Conservation (phyloP, 2,329 filamentous ascomycete genomes). For the Didymella exigua region DNA sequence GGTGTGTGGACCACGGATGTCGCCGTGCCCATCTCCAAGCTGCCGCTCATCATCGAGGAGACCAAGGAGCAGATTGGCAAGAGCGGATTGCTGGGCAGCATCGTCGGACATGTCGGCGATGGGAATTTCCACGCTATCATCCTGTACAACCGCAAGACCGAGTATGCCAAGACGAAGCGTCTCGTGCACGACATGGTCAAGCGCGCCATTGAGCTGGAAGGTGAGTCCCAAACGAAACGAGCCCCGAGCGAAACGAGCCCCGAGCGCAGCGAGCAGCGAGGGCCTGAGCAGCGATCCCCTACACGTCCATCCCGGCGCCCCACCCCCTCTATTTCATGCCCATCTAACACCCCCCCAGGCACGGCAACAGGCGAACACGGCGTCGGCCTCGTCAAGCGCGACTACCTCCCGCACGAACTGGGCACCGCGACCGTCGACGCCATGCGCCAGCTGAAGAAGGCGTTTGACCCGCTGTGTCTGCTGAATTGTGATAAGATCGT, state of each 20-base stretch:
- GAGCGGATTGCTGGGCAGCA: conserved; percentile 67
- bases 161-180: conserved; percentile 69
- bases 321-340: too few relatives aligned
- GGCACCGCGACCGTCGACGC: conserved; percentile 75
- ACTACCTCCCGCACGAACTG: conserved; percentile 80
- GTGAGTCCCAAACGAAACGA: too few relatives aligned
- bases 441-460: conserved; percentile 85
- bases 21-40: conserved; percentile 72
- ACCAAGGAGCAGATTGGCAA: conserved; percentile 70
- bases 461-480: conserved; percentile 75
- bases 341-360: conserved; percentile 41
- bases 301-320: too few relatives aligned
- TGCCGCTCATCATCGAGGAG: conserved; percentile 77
- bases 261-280: background rate
- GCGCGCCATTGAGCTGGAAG: conserved; percentile 81
- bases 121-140: conserved; percentile 75
- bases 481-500: conserved; percentile 70
- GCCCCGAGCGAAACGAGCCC: too few relatives aligned
- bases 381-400: conserved; percentile 81
- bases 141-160: conserved; percentile 66
- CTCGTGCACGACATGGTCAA: conserved; percentile 86
- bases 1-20: conserved; percentile 83
- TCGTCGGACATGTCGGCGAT: conserved; percentile 76
- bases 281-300: too few relatives aligned
- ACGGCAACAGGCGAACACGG: conserved; percentile 87